A percentile compares a stretch with the other conserved stretches of the same genome.
These are phyloP conservation scores for Sclerotiophoma versabilis DNA, from an alignment of 2,329 filamentous ascomycete species.

Conservation along the genomic window DNA sequence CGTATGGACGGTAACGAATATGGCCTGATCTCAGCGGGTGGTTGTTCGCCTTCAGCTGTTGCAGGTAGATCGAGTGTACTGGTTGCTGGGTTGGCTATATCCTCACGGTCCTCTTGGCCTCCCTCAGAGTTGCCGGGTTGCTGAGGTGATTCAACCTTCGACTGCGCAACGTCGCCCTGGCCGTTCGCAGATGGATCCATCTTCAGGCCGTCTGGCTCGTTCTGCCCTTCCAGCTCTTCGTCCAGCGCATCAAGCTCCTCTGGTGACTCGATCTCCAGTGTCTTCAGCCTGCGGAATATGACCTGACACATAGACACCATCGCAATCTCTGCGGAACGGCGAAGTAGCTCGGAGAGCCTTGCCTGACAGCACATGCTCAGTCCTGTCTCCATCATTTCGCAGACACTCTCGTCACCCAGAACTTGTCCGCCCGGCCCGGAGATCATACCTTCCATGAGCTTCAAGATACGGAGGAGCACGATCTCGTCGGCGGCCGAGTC, in stretches of 20 bases:
- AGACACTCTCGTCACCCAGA: conserved; percentile 96
- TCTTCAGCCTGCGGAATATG: conserved; percentile 92
- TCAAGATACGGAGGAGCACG: conserved; percentile 90
- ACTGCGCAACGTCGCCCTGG: conserved; percentile 56
- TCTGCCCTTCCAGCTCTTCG: conserved; percentile 68
- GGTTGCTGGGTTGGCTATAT: conserved; percentile 48
- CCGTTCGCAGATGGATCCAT: conserved; percentile 82
- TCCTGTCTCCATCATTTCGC: conserved; percentile 99
- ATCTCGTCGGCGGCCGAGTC: conserved; percentile 95
- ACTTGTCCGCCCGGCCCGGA: conserved; percentile 91
- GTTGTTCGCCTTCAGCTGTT: conserved; percentile 53
- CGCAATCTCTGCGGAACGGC: conserved; percentile 90
- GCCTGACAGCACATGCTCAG: conserved; percentile 96
- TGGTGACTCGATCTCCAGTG: conserved; percentile 78
- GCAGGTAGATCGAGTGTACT: conserved; percentile 55
- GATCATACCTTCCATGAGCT: conserved; percentile 98
- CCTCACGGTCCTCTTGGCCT: conserved; percentile 46
- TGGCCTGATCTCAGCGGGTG: conserved; percentile 71
- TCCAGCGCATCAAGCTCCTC: conserved; percentile 72
- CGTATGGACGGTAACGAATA: conserved; percentile 94
- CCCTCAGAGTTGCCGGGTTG: conserved; percentile 43
- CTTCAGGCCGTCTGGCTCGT: conserved; percentile 72
- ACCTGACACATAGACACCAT: conserved; percentile 99
- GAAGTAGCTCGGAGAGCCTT: conserved; percentile 86
- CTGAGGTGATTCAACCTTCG: conserved; percentile 46